These are phyloP conservation scores for Candida buenavistaensis DNA, from an alignment of 1,139 yeast species.

Conservation along the genomic window DNA sequence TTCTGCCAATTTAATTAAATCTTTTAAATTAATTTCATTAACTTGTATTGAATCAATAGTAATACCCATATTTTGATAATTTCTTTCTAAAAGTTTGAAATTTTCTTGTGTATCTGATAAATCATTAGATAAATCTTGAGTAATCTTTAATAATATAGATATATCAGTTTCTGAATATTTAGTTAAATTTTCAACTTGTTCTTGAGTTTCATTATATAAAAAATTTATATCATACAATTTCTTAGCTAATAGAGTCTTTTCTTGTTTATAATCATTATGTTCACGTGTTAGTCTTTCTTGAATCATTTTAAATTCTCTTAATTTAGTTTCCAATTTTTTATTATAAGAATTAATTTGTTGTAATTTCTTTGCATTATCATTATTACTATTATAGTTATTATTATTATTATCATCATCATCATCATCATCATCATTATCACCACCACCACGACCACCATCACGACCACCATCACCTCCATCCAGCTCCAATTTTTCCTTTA, in stretches of 20 bases:
- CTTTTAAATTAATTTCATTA: slow-evolving; percentile 56
- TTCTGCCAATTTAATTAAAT: slow-evolving; percentile 52
- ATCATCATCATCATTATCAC: too few relatives aligned
- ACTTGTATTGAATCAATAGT: slow-evolving; percentile 61
- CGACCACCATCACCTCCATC: slow-evolving; percentile 18
- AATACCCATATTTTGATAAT: slow-evolving; percentile 50
- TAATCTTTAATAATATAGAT: slow-evolving; percentile 52
- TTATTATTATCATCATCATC: too few relatives aligned
- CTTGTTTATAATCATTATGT: slow-evolving; percentile 64
- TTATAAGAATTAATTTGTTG: slow-evolving; percentile 58
- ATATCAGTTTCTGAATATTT: slow-evolving; percentile 66
- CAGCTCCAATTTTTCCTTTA: slow-evolving; percentile 29
- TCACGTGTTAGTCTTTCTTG: slow-evolving; percentile 70
- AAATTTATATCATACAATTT: slow-evolving; percentile 57
- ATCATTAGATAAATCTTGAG: slow-evolving; percentile 54
- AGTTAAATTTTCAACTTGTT: slow-evolving; percentile 61
- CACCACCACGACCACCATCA: too few relatives aligned
- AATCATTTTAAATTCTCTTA: slow-evolving; percentile 58
- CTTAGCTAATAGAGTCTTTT: slow-evolving; percentile 57
- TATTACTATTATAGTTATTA: too few relatives aligned
- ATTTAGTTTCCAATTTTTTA: slow-evolving; percentile 58
- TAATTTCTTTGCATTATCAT: slow-evolving; percentile 30
- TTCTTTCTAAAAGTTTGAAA: slow-evolving; percentile 44
- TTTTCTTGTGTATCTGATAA: slow-evolving; percentile 42
- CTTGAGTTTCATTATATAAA: slow-evolving; percentile 52